Evolutionary conservation across 2,329 filamentous ascomycete species (phyloP).

Genomic region (Penicillium italicum): DNA sequence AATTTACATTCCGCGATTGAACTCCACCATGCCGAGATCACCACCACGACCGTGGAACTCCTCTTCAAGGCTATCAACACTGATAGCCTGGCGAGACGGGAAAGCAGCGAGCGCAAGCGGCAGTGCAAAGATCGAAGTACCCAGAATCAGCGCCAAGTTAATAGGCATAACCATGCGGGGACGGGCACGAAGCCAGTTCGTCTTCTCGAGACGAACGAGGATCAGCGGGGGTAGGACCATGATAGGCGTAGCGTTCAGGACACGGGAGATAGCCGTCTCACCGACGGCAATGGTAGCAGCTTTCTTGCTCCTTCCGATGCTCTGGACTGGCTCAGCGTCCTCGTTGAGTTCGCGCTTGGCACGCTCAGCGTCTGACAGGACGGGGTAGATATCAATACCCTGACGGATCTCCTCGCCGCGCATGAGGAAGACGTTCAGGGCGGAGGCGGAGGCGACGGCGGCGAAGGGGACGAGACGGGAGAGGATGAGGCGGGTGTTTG

Average conservation of each 20-base stretch:
- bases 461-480: conserved; percentile 92
- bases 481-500: conserved; percentile 71
- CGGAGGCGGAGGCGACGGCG: conserved; percentile 85
- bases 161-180: conserved; percentile 75
- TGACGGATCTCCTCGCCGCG: conserved; percentile 89
- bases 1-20: conserved; percentile 86
- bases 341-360: conserved; percentile 59
- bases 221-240: conserved; percentile 93
- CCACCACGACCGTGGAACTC: conserved; percentile 84
- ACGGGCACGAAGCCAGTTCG: conserved; percentile 72
- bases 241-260: conserved; percentile 91
- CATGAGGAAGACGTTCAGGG: conserved; percentile 96
- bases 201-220: conserved; percentile 78
- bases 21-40: conserved; percentile 79
- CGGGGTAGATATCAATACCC: conserved; percentile 89
- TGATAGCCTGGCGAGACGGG: conserved; percentile 82
- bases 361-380: conserved; percentile 68
- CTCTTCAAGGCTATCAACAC: conserved; percentile 70
- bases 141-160: conserved; percentile 82
- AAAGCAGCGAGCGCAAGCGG: conserved; percentile 89
- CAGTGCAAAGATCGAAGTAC: conserved; percentile 81
- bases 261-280: conserved; percentile 86
- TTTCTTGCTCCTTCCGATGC: conserved; percentile 80
- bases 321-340: conserved; percentile 55
- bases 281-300: conserved; percentile 85